Evolutionary conservation across 208 protist species (phyloP), one percentile per base, ranked within the genome.

Genomic region (Sergeia podlipaevii): DNA sequence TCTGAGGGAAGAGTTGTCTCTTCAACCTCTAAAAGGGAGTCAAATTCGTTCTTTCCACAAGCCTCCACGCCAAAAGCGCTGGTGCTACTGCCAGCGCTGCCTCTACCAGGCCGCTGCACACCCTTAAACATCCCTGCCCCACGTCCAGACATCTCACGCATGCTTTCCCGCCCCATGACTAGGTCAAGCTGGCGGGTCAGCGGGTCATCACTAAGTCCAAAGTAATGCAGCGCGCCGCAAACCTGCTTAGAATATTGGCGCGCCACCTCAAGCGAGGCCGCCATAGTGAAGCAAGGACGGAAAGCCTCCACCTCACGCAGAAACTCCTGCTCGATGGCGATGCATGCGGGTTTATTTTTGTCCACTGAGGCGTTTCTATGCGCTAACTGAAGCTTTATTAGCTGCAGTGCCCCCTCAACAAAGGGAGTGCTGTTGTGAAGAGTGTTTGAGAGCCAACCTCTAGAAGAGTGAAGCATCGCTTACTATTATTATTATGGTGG

Each of bases 321-420:
- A 46, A 91, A 95, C 42, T 95, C 82, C 21, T 75, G 65, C 72
- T 94, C 82, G 37, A 94, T 86, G 15, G 73, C 77, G 1, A 38
- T 36, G 39, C 86, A 91, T 6, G 80, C 82, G 8, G 55, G 60
- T 34, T 37, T 45, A 48, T 93, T 80, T 1, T 67, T 47, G 41
- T 91, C 84, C n/a, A 60, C 57, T 28, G 55, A 18, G 4, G 83
- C 83, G 49, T 91, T 89, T 13, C 71, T 70, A 43, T 94, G 87
- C 28, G 87, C 87, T 8, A 91, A 62, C 36, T 91, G 84, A 21
- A 94, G 59, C 65, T 94, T 91, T 57, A 86, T 62, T 8, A 94
- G 68, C 63, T 94, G 87, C 17, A 94, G 65, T 4, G 75, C 79
- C 0, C 83, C 81, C 23, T 91, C 87, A 2, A 91, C 61, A 50